phyloP scores from a whole-genome alignment of 2,329 filamentous ascomycete species.

The Colletotrichum truncatum region DNA sequence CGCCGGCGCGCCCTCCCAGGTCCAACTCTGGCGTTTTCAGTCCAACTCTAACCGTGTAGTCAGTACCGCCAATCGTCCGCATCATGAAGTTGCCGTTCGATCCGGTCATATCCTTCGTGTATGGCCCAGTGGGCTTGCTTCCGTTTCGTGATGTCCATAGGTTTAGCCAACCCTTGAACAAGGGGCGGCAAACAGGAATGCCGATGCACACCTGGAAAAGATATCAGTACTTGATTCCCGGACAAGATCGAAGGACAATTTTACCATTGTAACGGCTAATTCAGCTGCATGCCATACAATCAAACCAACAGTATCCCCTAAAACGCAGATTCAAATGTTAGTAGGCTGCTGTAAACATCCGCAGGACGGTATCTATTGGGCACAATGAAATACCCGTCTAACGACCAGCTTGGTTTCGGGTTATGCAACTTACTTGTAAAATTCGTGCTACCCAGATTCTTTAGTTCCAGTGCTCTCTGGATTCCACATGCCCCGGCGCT shows the following conservation, averaged over 20 bases:
- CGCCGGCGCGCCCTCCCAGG: neutral
- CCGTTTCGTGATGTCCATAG: slow-evolving; percentile 1
- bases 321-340: slow-evolving; percentile 4
- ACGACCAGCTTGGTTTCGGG: no score
- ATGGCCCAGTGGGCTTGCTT: slow-evolving; percentile 7
- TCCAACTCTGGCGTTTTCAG: slow-evolving; percentile 20
- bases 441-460: slow-evolving; percentile 37
- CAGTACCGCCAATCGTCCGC: slow-evolving; percentile 24
- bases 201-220: slow-evolving; percentile 43
- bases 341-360: no score
- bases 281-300: slow-evolving; percentile 50
- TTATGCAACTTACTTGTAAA: slow-evolving; percentile 28
- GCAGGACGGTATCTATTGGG: no score
- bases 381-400: no score
- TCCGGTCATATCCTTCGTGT: slow-evolving; percentile 15
- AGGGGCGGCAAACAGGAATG: slow-evolving; percentile 48
- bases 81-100: slow-evolving; percentile 13
- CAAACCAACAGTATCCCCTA: slow-evolving; percentile 45
- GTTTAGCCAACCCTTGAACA: slow-evolving; percentile 38
- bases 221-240: neutral
- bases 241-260: neutral
- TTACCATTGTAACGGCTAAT: slow-evolving; percentile 44
- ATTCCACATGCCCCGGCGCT: slow-evolving; percentile 41
- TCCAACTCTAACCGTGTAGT: slow-evolving; percentile 21
- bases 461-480: slow-evolving; percentile 38